Conservation (phyloP, 768 basidiomycete genomes). For the Termitomyces sp. region DNA sequence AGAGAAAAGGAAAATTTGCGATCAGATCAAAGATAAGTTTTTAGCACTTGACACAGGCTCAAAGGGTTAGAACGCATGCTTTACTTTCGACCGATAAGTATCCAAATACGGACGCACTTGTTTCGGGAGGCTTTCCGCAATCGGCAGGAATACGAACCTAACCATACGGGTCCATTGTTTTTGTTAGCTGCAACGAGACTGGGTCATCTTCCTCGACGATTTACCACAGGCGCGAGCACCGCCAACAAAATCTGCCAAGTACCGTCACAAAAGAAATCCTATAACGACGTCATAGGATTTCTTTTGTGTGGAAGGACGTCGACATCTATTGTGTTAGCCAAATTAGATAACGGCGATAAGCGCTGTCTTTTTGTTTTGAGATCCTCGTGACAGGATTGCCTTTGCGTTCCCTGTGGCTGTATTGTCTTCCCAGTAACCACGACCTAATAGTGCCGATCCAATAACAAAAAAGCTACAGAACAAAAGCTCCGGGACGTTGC, state of each 20-base stretch:
- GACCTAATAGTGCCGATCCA: slow-evolving; percentile 8
- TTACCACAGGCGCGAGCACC: background rate
- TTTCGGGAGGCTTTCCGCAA: background rate
- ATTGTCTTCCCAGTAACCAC: slow-evolving; percentile 18
- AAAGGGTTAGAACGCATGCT: background rate
- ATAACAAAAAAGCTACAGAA: slow-evolving; percentile 14
- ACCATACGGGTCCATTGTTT: background rate
- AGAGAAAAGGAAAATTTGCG: background rate
- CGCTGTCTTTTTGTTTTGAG: slow-evolving; percentile 17
- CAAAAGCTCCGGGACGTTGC: slow-evolving; percentile 17
- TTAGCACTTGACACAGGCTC: background rate
- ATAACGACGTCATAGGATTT: slow-evolving; percentile 8
- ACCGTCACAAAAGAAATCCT: slow-evolving; percentile 1
- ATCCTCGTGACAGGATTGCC: slow-evolving; percentile 15
- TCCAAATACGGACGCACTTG: background rate
- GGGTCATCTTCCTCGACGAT: slow-evolving; percentile 6
- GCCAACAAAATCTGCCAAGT: slow-evolving; percentile 6
- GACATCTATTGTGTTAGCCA: slow-evolving; percentile 16
- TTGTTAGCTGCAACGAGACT: background rate
- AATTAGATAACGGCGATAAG: slow-evolving; percentile 15
- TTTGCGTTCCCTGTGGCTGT: slow-evolving; percentile 14
- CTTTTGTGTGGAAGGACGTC: slow-evolving; percentile 13
- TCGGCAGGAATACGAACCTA: background rate
- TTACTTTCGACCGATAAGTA: background rate
- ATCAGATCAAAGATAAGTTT: background rate